Evolutionary conservation across 1,284 basidiomycete genomes (phyloP).

Genomic region (Anthracocystis setariae): DNA sequence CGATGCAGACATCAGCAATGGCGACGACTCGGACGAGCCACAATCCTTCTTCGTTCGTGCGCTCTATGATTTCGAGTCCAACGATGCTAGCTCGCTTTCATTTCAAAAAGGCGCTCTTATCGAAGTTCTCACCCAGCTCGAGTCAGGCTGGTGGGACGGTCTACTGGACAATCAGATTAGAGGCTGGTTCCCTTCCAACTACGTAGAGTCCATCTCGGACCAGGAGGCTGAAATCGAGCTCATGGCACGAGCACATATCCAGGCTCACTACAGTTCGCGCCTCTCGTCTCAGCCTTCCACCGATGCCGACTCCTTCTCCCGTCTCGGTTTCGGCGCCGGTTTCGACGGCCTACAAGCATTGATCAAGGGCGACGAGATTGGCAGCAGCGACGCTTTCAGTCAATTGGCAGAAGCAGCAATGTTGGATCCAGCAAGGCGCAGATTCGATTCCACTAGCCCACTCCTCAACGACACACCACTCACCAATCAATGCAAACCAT

Average conservation of each 20-base stretch:
- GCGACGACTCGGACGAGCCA: slow-evolving; percentile 38
- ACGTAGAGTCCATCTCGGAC: slow-evolving; percentile 81
- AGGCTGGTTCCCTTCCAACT: slow-evolving; percentile 98
- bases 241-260: slow-evolving; percentile 31
- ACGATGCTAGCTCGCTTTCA: slow-evolving; percentile 85
- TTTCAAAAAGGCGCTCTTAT: slow-evolving; percentile 89
- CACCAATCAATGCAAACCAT: slow-evolving; percentile 5
- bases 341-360: slow-evolving; percentile 50
- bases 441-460: slow-evolving; percentile 22
- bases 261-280: slow-evolving; percentile 30
- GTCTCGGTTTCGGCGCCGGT: slow-evolving; percentile 48
- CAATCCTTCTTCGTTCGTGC: slow-evolving; percentile 83
- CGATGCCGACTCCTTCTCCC: slow-evolving; percentile 43
- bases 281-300: slow-evolving; percentile 23
- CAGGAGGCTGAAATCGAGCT: slow-evolving; percentile 72
- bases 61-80: slow-evolving; percentile 81
- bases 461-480: slow-evolving; percentile 12
- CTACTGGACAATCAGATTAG: slow-evolving; percentile 75
- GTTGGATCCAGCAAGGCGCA: slow-evolving; percentile 30
- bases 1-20: slow-evolving; percentile 18
- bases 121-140: slow-evolving; percentile 88
- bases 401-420: slow-evolving; percentile 60
- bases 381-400: slow-evolving; percentile 55
- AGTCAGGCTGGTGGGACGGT: slow-evolving; percentile 99
- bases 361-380: slow-evolving; percentile 43